phyloP scores from a whole-genome alignment of 1,139 yeast species.

The Geotrichum aggregatum region DNA sequence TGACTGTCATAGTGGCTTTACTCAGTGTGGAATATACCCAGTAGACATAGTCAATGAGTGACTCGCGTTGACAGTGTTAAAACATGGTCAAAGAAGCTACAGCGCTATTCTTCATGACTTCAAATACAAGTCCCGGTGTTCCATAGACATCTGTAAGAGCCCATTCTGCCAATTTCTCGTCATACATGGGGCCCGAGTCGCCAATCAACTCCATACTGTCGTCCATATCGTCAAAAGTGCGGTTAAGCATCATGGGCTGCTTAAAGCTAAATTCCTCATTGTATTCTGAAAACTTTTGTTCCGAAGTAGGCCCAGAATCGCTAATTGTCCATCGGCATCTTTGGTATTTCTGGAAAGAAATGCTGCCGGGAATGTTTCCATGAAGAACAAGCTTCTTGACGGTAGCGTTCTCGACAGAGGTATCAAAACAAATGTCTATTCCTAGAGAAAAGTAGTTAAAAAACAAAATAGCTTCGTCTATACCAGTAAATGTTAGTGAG shows the following conservation, averaged over 20 bases:
- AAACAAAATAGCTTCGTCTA: slow-evolving; percentile 25
- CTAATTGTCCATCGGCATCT: slow-evolving; percentile 34
- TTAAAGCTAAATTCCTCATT: slow-evolving; percentile 16
- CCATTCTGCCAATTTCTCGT: slow-evolving; percentile 27
- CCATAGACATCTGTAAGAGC: slow-evolving; percentile 34
- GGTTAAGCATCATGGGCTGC: slow-evolving; percentile 31
- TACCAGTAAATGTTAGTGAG: background rate
- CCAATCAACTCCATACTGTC: slow-evolving; percentile 34
- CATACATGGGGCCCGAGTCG: slow-evolving; percentile 19
- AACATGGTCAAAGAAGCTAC: slow-evolving; percentile 31
- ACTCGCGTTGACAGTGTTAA: too few relatives aligned
- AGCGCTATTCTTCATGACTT: slow-evolving; percentile 30
- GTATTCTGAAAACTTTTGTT: slow-evolving; percentile 19
- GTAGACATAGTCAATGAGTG: too few relatives aligned
- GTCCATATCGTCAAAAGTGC: slow-evolving; percentile 31
- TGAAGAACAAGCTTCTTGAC: slow-evolving; percentile 35
- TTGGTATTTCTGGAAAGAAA: slow-evolving; percentile 33
- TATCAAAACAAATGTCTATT: slow-evolving; percentile 35
- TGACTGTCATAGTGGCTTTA: too few relatives aligned
- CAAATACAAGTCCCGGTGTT: slow-evolving; percentile 30
- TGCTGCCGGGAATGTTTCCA: slow-evolving; percentile 36
- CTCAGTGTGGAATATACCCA: too few relatives aligned
- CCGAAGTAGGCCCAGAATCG: slow-evolving; percentile 22
- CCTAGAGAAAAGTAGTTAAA: slow-evolving; percentile 36
- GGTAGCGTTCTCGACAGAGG: slow-evolving; percentile 26